A percentile compares a stretch with the other conserved stretches of the same genome.
Conservation (phyloP, 2,329 filamentous ascomycete species). For the Trichoderma afroharzianum region DNA sequence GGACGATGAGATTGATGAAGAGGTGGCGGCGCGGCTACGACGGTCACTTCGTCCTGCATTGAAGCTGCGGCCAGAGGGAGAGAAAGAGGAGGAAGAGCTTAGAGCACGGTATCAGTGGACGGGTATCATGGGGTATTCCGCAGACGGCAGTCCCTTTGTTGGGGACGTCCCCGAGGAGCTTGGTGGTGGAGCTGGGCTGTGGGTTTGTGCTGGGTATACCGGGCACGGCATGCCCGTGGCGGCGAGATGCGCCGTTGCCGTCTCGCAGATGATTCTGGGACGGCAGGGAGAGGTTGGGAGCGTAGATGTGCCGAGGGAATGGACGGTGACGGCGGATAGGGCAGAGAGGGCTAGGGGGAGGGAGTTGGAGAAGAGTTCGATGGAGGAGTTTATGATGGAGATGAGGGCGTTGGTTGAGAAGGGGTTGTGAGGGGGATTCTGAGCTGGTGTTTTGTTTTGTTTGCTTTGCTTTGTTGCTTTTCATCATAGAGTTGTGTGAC, state of each 20-base stretch:
- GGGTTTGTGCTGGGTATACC: constrained; percentile 63
- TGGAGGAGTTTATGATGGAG: neutral
- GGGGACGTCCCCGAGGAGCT: constrained; percentile 56
- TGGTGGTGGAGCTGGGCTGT: constrained; percentile 51
- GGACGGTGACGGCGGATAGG: constrained; percentile 35
- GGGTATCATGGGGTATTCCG: constrained; percentile 73
- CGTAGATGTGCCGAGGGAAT: constrained; percentile 44
- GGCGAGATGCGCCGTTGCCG: constrained; percentile 61
- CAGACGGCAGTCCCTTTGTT: constrained; percentile 68
- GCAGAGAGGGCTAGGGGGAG: constrained; percentile 22
- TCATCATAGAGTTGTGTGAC: neutral
- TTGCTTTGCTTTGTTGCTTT: neutral
- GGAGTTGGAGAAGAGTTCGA: constrained; percentile 21
- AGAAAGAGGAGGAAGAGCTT: constrained; percentile 43
- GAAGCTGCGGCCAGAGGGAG: constrained; percentile 35
- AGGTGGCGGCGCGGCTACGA: constrained; percentile 54
- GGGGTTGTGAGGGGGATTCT: neutral
- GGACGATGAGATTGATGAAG: constrained; percentile 55
- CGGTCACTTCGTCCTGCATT: constrained; percentile 40
- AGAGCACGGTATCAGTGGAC: constrained; percentile 65
- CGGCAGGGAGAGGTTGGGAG: constrained; percentile 30
- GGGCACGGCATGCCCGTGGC: constrained; percentile 77
- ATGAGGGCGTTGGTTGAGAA: neutral
- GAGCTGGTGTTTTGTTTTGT: neutral
- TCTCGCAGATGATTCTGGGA: constrained; percentile 56